Evolutionary conservation across 2,329 filamentous ascomycete species (phyloP), one percentile per base, ranked within the genome.

Genomic region (Nannizziopsis barbatae): DNA sequence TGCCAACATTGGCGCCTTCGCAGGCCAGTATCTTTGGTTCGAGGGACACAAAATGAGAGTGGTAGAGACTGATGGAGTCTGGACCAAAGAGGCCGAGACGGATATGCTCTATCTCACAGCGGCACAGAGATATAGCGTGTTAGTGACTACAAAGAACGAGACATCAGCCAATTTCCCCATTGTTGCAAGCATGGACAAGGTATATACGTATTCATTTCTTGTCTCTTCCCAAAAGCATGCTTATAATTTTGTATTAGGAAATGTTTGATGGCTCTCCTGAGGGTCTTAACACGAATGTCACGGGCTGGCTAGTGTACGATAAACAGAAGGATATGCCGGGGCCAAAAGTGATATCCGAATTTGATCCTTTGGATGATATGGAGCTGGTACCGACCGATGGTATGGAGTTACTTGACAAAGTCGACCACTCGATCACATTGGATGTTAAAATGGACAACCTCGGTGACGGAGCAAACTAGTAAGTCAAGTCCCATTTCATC

Each of bases 1-100:
- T 54, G 71, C 85, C 56, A 86, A 86, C 58, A 78, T 86, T 11
- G 83, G 79, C 17, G 83, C 81, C 11, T 86, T 52, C 37, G 39
- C 50, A 1, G 47, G 47, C 5, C 50, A 47, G 12, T 50, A 52
- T 45, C 22, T 52, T 9, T 52, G 50, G 50, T 47, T 50, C 11
- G 47, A 52, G 15, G 56, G 48, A 10, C 57, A 59, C 42, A 53
- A 52, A 9, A 57, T 59, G 55, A 49, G 50, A 15, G 55, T 56
- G 11, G 52, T 59, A 12, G 56, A 52, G 43, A 54, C 55, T 27
- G 56, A 59, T 39, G 56, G 56, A 9, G 53, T 58, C 39, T 59
- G 57, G 48, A 59, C 57, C 5, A 47, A 59, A 14, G 40, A 51
- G 36, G 22, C 32, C 4, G 50, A 52, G 18, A 37, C 47, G 22